Evolutionary conservation across 2,329 filamentous ascomycete species (phyloP), one percentile per base, ranked within the genome.

Genomic region (Saccharata proteae): DNA sequence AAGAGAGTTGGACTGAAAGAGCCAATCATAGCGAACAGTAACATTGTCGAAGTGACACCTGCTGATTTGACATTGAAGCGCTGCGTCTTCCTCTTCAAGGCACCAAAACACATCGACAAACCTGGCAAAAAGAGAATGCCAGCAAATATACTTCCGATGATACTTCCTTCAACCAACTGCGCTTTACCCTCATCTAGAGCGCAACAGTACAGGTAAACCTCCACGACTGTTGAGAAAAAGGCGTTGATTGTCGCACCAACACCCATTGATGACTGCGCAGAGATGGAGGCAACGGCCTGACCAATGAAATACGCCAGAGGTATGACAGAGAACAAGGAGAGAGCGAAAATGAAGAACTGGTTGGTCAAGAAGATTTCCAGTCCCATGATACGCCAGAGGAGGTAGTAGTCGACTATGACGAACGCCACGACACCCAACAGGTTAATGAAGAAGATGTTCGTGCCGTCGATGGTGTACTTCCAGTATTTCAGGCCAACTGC

Each of bases 391-490:
- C 75, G 63, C 19, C 76, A 69, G 16, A 98, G 64, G 15, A 98
- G 66, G 37, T 76, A 76, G 67, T 88, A 96, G 62, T 98, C 90
- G 42, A 93, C 74, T 40, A 98, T 92, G 48, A 88, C 81, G 50
- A 98, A 94, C 15, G 82, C 62, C n/a, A 98, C 90, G 12, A 98
- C 73, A 9, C 75, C 80, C 61, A 96, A 83, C 35, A 98, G 71
- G 54, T 98, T 98, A 65, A 98, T 94, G 43, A 98, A 74, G 61
- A 98, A 96, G 51, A 98, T 93, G 59, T 98, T 98, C 38, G 90
- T 98, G 34, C 90, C 92, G 51, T 98, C 90, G 36, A 98, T 69
- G 4, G 90, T 98, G 59, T 98, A 98, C 60, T 98, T 98, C 88
- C 92, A 98, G 64, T 98, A 98, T 55, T 88, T 88, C 43, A 76